Base-by-base conservation (phyloP, 345 rosid genomes). In the Boechera stricta region DNA sequence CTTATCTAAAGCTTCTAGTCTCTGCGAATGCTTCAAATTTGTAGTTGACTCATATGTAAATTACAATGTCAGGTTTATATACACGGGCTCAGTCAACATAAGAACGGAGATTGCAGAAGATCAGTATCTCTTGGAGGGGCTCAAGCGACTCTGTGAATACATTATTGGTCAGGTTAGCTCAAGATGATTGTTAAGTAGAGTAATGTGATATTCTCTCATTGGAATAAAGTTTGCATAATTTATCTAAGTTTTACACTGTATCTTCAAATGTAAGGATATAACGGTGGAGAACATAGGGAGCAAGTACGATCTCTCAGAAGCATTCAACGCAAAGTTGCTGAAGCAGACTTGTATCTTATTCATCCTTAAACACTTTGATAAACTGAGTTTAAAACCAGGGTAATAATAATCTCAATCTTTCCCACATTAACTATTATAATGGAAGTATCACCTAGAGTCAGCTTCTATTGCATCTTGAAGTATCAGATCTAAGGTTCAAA, bases 271-370 rank as follows among this genome's bases (percentile, higher is more conserved):
- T 2, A 73, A 92, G 97, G 97, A 87, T 80, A 83, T 90, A 66
- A 85, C 93, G 4, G 75, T 92, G 87, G 96, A 87, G 35, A 92
- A 85, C 80, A 89, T 92, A 58, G 83, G 86, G 29, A 86, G 86
- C 85, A 87, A 90, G 93, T 92, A 92, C 35, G 97, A 92, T 66
- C 96, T 92, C 33, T 88, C 97, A 16, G 97, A 92, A 85, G 88
- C 95, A 44, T 90, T 87, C 79, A 83, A 90, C 79, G 96, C 97
- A 38, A 80, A 84, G 72, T 88, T 96, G 5, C 81, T 90, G 84
- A 85, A 92, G 84, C 87, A 92, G 74, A 75, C 90, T 6, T 92
- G 95, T 84, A 85, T 92, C 83, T 81, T 90, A 82, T 92, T 85
- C 67, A 85, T 92, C 74, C 70, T 92, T 85, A 92, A 88, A 86